Evolutionary conservation across 257 asterid species (phyloP), one percentile per base, ranked within the genome.

Genomic region (Lithospermum erythrorhizon): DNA sequence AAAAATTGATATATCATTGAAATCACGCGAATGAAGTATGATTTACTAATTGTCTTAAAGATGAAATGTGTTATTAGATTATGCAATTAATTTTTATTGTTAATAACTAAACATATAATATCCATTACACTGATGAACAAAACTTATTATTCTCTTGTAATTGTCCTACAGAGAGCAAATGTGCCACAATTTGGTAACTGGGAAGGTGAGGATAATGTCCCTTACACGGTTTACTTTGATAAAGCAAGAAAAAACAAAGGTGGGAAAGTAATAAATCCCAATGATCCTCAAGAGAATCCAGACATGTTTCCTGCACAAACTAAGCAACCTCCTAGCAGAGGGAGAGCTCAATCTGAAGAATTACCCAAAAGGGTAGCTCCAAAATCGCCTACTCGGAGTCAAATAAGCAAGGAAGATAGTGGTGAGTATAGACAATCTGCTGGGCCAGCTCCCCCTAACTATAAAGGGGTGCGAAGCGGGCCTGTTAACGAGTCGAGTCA

Each of bases 141-240:
- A 13, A 35, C 14, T 41, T 3, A 41, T 41, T 14, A 8, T 53
- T 53, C 27, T 15, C 21, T 51, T 51, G 41, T 7, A 32, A 52
- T 62, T 64, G 35, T 47, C n/a, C 56, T 62, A 65, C 89, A 89
- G 85, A 79, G 87, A 23, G 30, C 87, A 27, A 79, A 22, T 64
- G 94, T 88, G 61, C 95, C 96, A 2, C 64, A 81, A 72, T 88
- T 85, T 48, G 97, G 97, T 48, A 76, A 84, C 71, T 89, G 97
- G 97, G 90, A 84, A n/a, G 67, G 57, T 14, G 87, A 79, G 6
- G 78, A 78, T 49, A 61, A 72, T 60, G 94, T 87, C 21, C 97
- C 95, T 9, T 84, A 86, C 82, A 83, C 95, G 0, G 76, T 77
- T 8, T 83, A 70, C 71, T 89, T 89, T 29, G 89, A 82, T 0